These are phyloP conservation scores for Trichoderma sp. DNA, from an alignment of 2,329 filamentous ascomycete genomes.

Conservation along the genomic window DNA sequence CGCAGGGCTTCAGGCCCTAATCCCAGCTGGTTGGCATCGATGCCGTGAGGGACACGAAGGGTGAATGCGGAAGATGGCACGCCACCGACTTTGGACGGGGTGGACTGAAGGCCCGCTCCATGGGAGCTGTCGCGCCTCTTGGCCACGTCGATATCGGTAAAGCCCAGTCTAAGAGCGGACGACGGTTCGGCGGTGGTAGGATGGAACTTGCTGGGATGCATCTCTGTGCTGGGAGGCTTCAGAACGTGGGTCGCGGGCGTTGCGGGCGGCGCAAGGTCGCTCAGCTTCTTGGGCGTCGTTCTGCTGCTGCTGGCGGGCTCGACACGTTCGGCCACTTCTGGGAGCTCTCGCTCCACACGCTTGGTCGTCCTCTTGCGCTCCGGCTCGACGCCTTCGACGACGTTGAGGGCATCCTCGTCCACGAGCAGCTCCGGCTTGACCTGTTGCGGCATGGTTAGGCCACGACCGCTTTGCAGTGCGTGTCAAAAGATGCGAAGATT, in stretches of 20 bases:
- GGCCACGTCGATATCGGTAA: conserved; percentile 66
- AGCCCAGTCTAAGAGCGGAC: conserved; percentile 79
- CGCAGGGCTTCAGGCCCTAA: conserved; percentile 64
- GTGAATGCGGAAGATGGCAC: conserved; percentile 63
- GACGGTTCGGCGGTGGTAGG: conserved; percentile 75
- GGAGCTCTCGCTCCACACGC: not conserved
- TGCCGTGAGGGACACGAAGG: conserved; percentile 65
- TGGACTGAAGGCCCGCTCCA: conserved; percentile 51
- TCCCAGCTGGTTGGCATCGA: conserved; percentile 47
- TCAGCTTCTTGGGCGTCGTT: conserved; percentile 33
- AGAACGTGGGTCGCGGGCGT: conserved; percentile 69
- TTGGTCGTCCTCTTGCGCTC: conserved; percentile 30
- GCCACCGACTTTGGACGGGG: conserved; percentile 61
- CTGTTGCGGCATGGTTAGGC: conserved; percentile 33
- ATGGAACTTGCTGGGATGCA: conserved; percentile 87
- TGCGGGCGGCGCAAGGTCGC: conserved; percentile 40
- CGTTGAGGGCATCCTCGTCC: conserved; percentile 3
- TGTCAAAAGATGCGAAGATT: not conserved
- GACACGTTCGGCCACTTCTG: not conserved
- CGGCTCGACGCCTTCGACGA: not conserved
- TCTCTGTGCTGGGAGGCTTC: conserved; percentile 75
- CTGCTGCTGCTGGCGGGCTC: conserved; percentile 20
- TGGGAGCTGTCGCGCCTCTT: conserved; percentile 39
- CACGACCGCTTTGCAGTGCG: not conserved
- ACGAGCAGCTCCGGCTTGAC: conserved; percentile 36